Evolutionary conservation across 1,284 basidiomycete species (phyloP).

Genomic region (Austroboletus novae-zelandiae): DNA sequence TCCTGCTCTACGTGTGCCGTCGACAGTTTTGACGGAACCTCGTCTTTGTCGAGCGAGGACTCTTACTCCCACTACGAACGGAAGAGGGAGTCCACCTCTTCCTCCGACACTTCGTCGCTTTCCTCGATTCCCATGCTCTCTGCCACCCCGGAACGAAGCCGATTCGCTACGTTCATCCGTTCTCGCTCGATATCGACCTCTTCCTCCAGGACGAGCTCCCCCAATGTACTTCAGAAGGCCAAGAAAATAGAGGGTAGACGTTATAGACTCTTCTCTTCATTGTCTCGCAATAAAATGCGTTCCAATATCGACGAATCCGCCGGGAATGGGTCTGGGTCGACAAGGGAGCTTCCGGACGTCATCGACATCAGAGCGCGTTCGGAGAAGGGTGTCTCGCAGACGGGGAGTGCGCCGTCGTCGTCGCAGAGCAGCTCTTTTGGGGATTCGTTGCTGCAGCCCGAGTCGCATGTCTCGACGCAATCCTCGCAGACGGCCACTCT

Average conservation of each 20-base stretch:
- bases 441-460: constrained; percentile 8
- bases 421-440: background rate
- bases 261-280: constrained; percentile 16
- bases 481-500: constrained; percentile 16
- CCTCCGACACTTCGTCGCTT: constrained; percentile 2
- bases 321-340: background rate
- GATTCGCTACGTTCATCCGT: constrained; percentile 14
- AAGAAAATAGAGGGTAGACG: constrained; percentile 10
- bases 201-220: constrained; percentile 2
- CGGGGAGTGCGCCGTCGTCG: background rate
- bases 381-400: background rate
- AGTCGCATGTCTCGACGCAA: background rate
- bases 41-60: constrained; percentile 15
- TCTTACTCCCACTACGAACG: constrained; percentile 3
- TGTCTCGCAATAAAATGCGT: background rate
- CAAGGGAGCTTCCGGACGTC: constrained; percentile 14
- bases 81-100: constrained; percentile 9
- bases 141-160: constrained; percentile 6
- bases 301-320: too few relatives aligned
- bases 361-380: constrained; percentile 23
- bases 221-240: constrained; percentile 10
- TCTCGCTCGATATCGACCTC: constrained; percentile 12
- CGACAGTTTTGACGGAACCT: constrained; percentile 10
- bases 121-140: constrained; percentile 3
- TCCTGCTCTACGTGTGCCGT: constrained; percentile 12